phyloP scores from a whole-genome alignment of 805 yeast species.

The Clavispora carvajalis region DNA sequence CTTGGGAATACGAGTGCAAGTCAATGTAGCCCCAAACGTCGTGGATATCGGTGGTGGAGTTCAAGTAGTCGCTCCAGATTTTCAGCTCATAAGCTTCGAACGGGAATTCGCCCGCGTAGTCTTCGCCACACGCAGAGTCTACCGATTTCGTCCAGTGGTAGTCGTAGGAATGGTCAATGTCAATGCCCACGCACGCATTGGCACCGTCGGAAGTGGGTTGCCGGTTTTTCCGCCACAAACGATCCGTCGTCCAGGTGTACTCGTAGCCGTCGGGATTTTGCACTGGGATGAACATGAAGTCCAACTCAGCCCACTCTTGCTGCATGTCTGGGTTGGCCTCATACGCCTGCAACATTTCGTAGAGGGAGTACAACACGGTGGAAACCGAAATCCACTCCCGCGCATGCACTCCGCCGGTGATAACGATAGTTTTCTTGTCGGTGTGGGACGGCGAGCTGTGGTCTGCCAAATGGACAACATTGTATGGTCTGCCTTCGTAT shows the following conservation, averaged over 20 bases:
- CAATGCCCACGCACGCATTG: constrained; percentile 70
- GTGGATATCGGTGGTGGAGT: constrained; percentile 46
- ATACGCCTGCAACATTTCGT: constrained; percentile 26
- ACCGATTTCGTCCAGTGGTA: constrained; percentile 61
- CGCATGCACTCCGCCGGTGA: constrained; percentile 84
- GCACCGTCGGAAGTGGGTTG: constrained; percentile 35
- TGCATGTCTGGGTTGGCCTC: constrained; percentile 33
- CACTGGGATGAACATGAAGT: constrained; percentile 75
- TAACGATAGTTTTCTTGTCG: constrained; percentile 57
- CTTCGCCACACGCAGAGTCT: constrained; percentile 77
- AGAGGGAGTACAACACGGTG: constrained; percentile 56
- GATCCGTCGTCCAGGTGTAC: constrained; percentile 72
- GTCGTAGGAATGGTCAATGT: constrained; percentile 79
- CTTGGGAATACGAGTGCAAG: constrained; percentile 81
- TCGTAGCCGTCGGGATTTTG: constrained; percentile 90
- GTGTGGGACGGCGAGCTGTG: constrained; percentile 36
- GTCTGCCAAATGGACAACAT: constrained; percentile 56
- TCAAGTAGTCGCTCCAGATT: constrained; percentile 37
- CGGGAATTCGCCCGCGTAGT: constrained; percentile 70
- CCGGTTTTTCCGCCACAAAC: constrained; percentile 86
- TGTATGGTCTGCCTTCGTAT: constrained; percentile 65
- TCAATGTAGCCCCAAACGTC: constrained; percentile 73
- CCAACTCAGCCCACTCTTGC: constrained; percentile 50
- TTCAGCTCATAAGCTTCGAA: constrained; percentile 46
- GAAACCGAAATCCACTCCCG: constrained; percentile 85